These are phyloP conservation scores for Magnolia kwangsiensis DNA, from an alignment of 164 flowering plant species.

Conservation along the genomic window DNA sequence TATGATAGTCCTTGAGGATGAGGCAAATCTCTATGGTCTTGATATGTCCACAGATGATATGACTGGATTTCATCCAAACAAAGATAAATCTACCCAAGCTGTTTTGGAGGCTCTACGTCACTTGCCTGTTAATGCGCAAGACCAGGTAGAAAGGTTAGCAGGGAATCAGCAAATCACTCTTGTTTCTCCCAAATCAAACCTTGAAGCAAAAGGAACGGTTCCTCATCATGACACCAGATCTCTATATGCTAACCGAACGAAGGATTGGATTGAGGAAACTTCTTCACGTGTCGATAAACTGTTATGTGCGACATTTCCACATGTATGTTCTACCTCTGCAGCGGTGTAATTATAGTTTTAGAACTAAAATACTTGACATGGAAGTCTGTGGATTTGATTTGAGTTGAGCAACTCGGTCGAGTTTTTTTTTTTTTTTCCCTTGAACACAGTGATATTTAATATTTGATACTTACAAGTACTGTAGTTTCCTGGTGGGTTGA, in stretches of 20 bases:
- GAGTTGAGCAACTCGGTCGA: neutral
- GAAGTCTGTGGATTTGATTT: neutral
- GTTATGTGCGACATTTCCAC: constrained; percentile 66
- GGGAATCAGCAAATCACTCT: constrained; percentile 20
- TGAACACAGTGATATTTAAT: neutral
- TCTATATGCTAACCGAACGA: constrained; percentile 66
- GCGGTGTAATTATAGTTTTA: neutral
- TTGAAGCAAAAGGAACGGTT: constrained; percentile 18
- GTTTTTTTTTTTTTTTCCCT: neutral
- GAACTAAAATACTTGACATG: too few species aligned
- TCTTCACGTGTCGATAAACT: constrained; percentile 64
- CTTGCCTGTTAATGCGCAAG: constrained; percentile 36
- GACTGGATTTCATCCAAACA: constrained; percentile 14
- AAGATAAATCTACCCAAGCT: constrained; percentile 33
- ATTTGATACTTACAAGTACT: neutral
- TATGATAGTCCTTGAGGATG: constrained; percentile 70
- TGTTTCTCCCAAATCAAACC: constrained; percentile 9
- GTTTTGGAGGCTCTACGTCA: constrained; percentile 65
- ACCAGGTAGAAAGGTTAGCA: constrained; percentile 15
- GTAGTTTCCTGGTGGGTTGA: neutral
- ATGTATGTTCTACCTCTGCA: constrained; percentile 43
- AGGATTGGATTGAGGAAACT: constrained; percentile 78
- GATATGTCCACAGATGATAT: constrained; percentile 21
- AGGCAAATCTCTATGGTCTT: constrained; percentile 40
- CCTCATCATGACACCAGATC: constrained; percentile 23